Percentiles rank a stretch among this genome's conserved stretches.
These are phyloP conservation scores for Stemphylium beticola DNA, from an alignment of 2,329 filamentous ascomycete genomes.

Conservation along the genomic window DNA sequence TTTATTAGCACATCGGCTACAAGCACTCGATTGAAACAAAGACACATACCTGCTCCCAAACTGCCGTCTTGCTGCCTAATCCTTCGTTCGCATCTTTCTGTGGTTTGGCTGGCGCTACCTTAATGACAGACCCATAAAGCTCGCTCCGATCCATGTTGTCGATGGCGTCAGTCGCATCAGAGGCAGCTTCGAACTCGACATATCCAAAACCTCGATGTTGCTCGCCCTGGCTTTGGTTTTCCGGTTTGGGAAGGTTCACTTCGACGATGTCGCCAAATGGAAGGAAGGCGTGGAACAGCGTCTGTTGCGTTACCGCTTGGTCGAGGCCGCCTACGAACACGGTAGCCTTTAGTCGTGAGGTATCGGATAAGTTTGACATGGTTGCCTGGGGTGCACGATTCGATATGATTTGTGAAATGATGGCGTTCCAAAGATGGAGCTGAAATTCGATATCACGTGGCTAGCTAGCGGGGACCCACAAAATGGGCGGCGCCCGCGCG, in stretches of 20 bases:
- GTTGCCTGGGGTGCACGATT: constrained; percentile 4
- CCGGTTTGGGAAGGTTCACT: constrained; percentile 86
- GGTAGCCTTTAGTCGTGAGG: constrained; percentile 84
- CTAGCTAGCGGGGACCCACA: constrained; percentile 19
- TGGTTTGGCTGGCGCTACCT: constrained; percentile 88
- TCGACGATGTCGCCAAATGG: constrained; percentile 96
- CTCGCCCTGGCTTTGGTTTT: constrained; percentile 77
- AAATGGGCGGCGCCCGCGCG: constrained; percentile 21
- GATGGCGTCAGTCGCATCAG: constrained; percentile 92
- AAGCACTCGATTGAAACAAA: background rate
- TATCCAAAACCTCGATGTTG: constrained; percentile 93
- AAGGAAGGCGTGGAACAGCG: constrained; percentile 88
- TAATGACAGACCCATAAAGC: constrained; percentile 89
- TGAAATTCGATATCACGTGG: constrained; percentile 37
- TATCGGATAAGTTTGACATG: constrained; percentile 73
- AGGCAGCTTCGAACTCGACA: constrained; percentile 86
- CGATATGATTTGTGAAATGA: background rate
- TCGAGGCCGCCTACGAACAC: constrained; percentile 91
- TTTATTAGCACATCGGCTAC: constrained; percentile 16
- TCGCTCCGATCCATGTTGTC: constrained; percentile 99
- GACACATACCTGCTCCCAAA: constrained; percentile 89
- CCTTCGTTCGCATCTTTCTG: constrained; percentile 89
- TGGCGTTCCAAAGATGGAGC: constrained; percentile 8
- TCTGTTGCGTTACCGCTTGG: constrained; percentile 73
- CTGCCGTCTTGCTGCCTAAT: constrained; percentile 87